phyloP scores from a whole-genome alignment of 2,329 filamentous ascomycete species.

The Fonsecaea pugnacius region DNA sequence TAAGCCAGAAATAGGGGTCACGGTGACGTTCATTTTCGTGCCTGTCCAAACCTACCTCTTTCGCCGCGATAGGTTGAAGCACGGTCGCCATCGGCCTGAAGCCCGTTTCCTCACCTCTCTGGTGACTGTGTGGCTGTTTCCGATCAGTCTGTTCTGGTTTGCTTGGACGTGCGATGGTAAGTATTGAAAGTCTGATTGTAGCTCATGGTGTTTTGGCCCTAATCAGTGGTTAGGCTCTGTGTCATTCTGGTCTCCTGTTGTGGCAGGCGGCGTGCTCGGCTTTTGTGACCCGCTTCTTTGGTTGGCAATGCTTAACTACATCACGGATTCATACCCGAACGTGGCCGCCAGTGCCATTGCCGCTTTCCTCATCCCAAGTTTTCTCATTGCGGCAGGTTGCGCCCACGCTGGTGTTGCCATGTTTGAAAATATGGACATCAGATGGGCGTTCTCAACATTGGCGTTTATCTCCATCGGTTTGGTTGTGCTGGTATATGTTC shows the following conservation, averaged over 20 bases:
- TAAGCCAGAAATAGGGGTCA: conserved; percentile 37
- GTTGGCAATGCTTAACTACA: conserved; percentile 52
- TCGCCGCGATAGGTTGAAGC: conserved; percentile 45
- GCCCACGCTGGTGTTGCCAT: conserved; percentile 49
- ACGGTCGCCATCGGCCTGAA: conserved; percentile 44
- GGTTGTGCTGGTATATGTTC: conserved; percentile 48
- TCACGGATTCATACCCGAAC: conserved; percentile 50
- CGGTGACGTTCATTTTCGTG: conserved; percentile 49
- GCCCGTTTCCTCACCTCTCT: conserved; percentile 50
- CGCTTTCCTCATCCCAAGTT: conserved; percentile 52
- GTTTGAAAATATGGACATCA: conserved; percentile 47
- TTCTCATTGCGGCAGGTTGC: conserved; percentile 47
- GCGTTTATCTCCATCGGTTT: conserved; percentile 49
- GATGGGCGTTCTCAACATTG: conserved; percentile 50
- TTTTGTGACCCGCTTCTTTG: conserved; percentile 51
- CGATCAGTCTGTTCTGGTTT: conserved; percentile 50
- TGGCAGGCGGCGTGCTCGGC: conserved; percentile 48
- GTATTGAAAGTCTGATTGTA: not conserved
- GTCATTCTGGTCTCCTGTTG: conserved; percentile 49
- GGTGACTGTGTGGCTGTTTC: conserved; percentile 51
- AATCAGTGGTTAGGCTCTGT: conserved; percentile 27
- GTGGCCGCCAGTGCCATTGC: conserved; percentile 50
- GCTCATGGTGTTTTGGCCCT: not conserved
- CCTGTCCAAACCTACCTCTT: conserved; percentile 52
- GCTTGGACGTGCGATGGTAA: conserved; percentile 49